Evolutionary conservation across 1,139 yeast species (phyloP).

Genomic region (Hanseniaspora uvarum): DNA sequence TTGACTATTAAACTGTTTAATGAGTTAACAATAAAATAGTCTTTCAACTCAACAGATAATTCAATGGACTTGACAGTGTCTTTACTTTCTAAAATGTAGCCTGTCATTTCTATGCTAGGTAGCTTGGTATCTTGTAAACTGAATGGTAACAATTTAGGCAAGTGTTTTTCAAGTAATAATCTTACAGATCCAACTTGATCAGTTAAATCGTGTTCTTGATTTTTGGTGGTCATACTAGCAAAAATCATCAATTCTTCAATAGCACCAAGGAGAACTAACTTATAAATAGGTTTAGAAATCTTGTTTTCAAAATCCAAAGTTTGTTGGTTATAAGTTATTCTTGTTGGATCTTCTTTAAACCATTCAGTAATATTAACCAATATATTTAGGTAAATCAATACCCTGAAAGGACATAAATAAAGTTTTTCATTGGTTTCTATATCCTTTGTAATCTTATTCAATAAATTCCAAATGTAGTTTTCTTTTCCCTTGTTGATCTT

Average conservation of each 20-base stretch:
- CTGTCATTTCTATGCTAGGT: conserved; percentile 24
- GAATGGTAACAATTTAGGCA: conserved; percentile 46
- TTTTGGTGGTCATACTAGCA: conserved; percentile 52
- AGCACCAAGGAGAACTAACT: conserved; percentile 57
- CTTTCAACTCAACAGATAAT: conserved; percentile 25
- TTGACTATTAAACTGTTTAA: conserved; percentile 48
- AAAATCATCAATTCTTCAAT: conserved; percentile 65
- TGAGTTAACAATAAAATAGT: conserved; percentile 26
- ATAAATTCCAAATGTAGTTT: conserved; percentile 18
- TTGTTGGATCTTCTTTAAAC: conserved; percentile 46
- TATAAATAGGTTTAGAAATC: conserved; percentile 43
- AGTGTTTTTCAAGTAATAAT: conserved; percentile 53
- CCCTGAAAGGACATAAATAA: conserved; percentile 46
- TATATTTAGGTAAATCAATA: conserved; percentile 50
- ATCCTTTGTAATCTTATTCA: conserved; percentile 19
- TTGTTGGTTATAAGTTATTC: conserved; percentile 29
- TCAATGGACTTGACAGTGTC: conserved; percentile 26
- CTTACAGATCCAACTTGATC: conserved; percentile 47
- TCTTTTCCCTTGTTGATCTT: conserved; percentile 32
- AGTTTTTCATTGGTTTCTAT: conserved; percentile 32
- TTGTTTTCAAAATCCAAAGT: conserved; percentile 38
- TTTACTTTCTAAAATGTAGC: conserved; percentile 16
- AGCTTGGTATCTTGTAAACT: conserved; percentile 36
- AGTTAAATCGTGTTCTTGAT: conserved; percentile 26
- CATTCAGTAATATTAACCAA: conserved; percentile 57